These are phyloP conservation scores for Plasmodium adleri DNA, from an alignment of 169 alveolate genomes.

Conservation along the genomic window DNA sequence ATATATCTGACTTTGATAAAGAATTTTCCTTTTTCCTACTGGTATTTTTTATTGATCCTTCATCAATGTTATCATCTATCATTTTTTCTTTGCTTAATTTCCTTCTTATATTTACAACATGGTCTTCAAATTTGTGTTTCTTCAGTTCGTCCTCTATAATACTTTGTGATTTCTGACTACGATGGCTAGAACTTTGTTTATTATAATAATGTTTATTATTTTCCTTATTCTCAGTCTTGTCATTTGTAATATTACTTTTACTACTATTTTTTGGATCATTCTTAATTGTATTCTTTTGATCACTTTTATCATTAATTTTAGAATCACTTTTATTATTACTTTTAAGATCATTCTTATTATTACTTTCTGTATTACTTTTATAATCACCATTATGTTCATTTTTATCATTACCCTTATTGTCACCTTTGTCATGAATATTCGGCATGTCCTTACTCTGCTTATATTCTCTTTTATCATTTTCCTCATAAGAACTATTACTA, in stretches of 20 bases:
- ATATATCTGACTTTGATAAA: constrained; percentile 30
- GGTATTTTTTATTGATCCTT: constrained; percentile 11
- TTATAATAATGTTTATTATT: no score
- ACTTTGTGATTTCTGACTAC: no score
- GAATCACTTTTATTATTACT: not conserved
- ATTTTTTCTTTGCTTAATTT: constrained; percentile 18
- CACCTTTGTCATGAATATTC: no score
- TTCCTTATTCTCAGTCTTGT: not conserved
- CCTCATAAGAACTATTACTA: not conserved
- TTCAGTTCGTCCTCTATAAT: not conserved
- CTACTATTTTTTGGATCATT: not conserved
- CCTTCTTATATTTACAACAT: not conserved
- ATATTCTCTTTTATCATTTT: not conserved
- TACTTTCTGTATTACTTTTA: not conserved
- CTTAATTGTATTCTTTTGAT: not conserved
- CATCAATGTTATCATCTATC: not conserved
- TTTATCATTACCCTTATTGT: no score
- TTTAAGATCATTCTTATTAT: not conserved
- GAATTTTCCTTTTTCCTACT: constrained; percentile 21
- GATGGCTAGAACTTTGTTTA: no score
- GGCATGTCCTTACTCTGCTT: no score
- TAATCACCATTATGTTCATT: no score
- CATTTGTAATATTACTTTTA: not conserved
- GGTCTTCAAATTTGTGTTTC: not conserved
- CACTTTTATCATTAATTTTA: not conserved